phyloP scores from a whole-genome alignment of 2,329 filamentous ascomycete genomes.

The Cordyceps cicadae region DNA sequence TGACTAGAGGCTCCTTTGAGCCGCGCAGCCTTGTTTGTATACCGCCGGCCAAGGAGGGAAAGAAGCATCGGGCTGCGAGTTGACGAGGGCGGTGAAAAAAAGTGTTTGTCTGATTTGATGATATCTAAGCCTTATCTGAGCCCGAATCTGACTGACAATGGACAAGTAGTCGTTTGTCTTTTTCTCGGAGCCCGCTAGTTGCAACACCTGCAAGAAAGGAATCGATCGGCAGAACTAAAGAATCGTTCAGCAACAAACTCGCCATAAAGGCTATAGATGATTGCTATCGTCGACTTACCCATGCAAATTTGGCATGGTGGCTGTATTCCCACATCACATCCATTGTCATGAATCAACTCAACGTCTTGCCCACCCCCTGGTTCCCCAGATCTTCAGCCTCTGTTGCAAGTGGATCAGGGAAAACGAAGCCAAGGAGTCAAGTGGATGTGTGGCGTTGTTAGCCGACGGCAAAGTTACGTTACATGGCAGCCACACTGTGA shows the following conservation, averaged over 20 bases:
- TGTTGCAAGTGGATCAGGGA: background rate
- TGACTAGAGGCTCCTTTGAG: background rate
- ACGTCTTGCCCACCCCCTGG: background rate
- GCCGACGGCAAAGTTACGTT: slow-evolving; percentile 10
- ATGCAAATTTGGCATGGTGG: background rate
- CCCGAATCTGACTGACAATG: no score
- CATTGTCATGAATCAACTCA: background rate
- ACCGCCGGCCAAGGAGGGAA: background rate
- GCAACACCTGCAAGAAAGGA: background rate
- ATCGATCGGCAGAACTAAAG: no score
- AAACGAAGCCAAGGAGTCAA: background rate
- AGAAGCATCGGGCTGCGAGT: background rate
- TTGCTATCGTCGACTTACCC: background rate
- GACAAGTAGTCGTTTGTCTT: no score
- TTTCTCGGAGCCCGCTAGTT: no score
- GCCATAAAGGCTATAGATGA: no score
- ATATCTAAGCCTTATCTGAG: background rate
- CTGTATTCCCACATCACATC: background rate
- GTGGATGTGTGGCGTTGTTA: slow-evolving; percentile 9
- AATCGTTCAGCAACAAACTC: no score
- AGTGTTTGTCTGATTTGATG: background rate
- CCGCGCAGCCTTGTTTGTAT: background rate
- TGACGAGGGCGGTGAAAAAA: no score
- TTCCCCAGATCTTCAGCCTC: slow-evolving; percentile 12
- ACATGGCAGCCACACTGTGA: slow-evolving; percentile 10